phyloP scores from a whole-genome alignment of 2,329 filamentous ascomycete genomes.

The Fusarium kyushuense region DNA sequence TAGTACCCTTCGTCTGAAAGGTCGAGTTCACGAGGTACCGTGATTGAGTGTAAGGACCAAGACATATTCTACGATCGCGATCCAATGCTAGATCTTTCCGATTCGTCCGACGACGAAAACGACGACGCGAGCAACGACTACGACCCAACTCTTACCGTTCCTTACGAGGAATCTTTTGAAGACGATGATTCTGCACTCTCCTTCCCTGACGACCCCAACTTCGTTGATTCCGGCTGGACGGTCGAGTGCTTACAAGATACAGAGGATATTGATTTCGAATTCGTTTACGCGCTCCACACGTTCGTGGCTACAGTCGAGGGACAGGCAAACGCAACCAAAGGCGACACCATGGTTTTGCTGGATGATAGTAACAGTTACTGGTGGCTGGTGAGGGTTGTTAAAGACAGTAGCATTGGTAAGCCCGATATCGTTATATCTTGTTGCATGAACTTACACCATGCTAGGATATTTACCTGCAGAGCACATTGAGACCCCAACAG shows the following conservation, averaged over 20 bases:
- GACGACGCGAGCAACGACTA: slow-evolving; percentile 43
- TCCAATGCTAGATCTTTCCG: slow-evolving; percentile 16
- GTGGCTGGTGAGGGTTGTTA: slow-evolving; percentile 98
- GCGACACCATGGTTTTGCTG: slow-evolving; percentile 97
- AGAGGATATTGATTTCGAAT: slow-evolving; percentile 99
- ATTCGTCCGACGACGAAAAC: slow-evolving; percentile 37
- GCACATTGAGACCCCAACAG: slow-evolving; percentile 97
- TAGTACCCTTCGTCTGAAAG: slow-evolving; percentile 40
- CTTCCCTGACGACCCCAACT: slow-evolving; percentile 68
- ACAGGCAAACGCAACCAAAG: slow-evolving; percentile 97
- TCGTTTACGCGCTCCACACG: slow-evolving; percentile 97
- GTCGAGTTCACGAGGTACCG: background rate
- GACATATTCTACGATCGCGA: slow-evolving; percentile 39
- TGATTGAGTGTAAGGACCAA: slow-evolving; percentile 11
- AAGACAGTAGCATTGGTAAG: slow-evolving; percentile 91
- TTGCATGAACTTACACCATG: slow-evolving; percentile 39
- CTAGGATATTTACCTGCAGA: slow-evolving; percentile 94
- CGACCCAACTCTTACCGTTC: slow-evolving; percentile 55
- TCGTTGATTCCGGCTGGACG: slow-evolving; percentile 79
- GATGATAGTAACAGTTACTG: slow-evolving; percentile 99
- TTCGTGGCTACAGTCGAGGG: slow-evolving; percentile 98
- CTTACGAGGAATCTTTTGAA: slow-evolving; percentile 60
- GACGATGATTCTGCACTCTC: slow-evolving; percentile 65
- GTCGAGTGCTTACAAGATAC: slow-evolving; percentile 86
- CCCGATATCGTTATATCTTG: background rate